These are phyloP conservation scores for Sclerotiophoma versabilis DNA, from an alignment of 2,329 filamentous ascomycete genomes.

Conservation along the genomic window DNA sequence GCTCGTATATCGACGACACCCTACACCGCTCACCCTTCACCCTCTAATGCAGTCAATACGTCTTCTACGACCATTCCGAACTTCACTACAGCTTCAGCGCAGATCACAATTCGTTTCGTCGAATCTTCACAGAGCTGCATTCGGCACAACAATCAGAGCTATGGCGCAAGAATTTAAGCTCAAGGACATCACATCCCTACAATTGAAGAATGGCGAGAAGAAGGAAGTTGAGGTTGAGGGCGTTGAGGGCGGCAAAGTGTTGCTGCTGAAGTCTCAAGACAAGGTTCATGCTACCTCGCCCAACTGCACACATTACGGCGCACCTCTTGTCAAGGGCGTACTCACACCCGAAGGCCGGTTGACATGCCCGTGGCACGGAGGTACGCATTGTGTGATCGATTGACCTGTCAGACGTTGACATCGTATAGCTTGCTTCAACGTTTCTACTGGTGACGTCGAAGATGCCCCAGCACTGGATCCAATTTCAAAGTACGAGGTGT, in stretches of 20 bases:
- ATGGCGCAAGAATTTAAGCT: conserved; percentile 65
- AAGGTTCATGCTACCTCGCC: conserved; percentile 80
- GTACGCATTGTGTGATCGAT: conserved; percentile 55
- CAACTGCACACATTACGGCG: conserved; percentile 91
- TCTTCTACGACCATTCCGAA: conserved; percentile 32
- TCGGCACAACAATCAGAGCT: conserved; percentile 37
- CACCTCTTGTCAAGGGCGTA: conserved; percentile 85
- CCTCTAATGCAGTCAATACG: conserved; percentile 39
- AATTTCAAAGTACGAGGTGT: conserved; percentile 81
- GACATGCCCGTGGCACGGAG: conserved; percentile 96
- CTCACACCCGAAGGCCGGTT: conserved; percentile 81
- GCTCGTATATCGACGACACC: conserved; percentile 17
- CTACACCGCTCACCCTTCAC: conserved; percentile 4
- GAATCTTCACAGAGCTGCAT: conserved; percentile 28
- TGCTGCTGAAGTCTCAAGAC: conserved; percentile 80
- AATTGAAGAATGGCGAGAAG: conserved; percentile 81
- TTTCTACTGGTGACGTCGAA: conserved; percentile 89
- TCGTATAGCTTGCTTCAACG: conserved; percentile 83
- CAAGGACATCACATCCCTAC: conserved; percentile 77
- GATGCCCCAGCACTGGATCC: conserved; percentile 90
- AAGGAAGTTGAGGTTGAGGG: conserved; percentile 90
- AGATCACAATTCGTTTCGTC: conserved; percentile 22
- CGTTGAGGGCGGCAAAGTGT: conserved; percentile 82
- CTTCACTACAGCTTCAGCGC: conserved; percentile 23
- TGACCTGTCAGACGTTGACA: background rate